Percentiles rank a stretch among this genome's conserved stretches.
These are phyloP conservation scores for Rhodotorula sp. DNA, from an alignment of 1,284 basidiomycete species.

Conservation along the genomic window DNA sequence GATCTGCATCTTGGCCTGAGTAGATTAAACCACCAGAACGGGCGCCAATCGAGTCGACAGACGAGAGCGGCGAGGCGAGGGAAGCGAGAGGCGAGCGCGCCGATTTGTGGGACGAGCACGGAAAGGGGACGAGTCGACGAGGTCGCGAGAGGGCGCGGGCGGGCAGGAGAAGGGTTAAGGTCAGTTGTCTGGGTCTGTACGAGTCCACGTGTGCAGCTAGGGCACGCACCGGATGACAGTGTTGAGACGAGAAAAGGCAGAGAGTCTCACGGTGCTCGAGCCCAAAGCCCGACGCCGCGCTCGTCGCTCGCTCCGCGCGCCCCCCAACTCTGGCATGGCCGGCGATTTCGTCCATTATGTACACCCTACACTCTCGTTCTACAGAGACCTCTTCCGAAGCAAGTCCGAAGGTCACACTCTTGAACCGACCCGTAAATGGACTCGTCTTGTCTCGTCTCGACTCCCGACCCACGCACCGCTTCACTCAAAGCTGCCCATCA, in stretches of 20 bases:
- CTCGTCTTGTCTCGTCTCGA: too few relatives aligned
- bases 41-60: not conserved
- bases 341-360: too few relatives aligned
- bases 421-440: too few relatives aligned
- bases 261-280: not conserved
- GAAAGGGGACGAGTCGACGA: slow-evolving; percentile 1
- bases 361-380: too few relatives aligned
- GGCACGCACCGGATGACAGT: slow-evolving; percentile 4
- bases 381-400: too few relatives aligned
- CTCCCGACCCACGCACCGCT: too few relatives aligned
- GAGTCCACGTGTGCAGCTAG: not conserved
- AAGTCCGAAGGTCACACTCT: too few relatives aligned
- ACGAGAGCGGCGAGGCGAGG: not conserved
- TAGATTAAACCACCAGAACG: too few relatives aligned
- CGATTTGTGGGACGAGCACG: not conserved
- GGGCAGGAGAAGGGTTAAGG: not conserved
- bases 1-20: slow-evolving; percentile 55
- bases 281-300: not conserved
- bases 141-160: not conserved
- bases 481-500: too few relatives aligned
- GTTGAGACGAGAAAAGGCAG: slow-evolving; percentile 3
- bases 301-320: not conserved
- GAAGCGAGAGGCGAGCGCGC: not conserved
- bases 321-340: too few relatives aligned
- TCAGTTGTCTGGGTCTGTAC: not conserved